These are phyloP conservation scores for Crucibulum laeve DNA, from an alignment of 768 basidiomycete genomes.

Conservation along the genomic window DNA sequence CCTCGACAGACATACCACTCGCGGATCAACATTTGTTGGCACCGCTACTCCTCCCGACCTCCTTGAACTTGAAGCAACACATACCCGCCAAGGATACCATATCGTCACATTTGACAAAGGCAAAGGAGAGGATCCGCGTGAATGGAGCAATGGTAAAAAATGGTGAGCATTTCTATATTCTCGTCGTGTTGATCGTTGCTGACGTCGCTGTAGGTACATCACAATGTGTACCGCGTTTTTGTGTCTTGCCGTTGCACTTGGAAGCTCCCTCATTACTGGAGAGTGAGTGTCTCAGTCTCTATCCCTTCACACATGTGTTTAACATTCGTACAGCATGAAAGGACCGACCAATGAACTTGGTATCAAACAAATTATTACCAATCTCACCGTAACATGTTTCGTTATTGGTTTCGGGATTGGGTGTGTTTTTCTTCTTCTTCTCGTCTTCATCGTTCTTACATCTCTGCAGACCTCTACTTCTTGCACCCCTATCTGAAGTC, in stretches of 20 bases:
- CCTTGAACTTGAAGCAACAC: conserved; percentile 11
- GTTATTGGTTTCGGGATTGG: conserved; percentile 39
- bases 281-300: conserved; percentile 22
- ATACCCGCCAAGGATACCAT: conserved; percentile 16
- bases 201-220: conserved; percentile 22
- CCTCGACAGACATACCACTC: neutral
- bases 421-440: conserved; percentile 14
- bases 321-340: conserved; percentile 18
- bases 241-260: conserved; percentile 31
- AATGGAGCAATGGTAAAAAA: conserved; percentile 27
- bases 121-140: conserved; percentile 29
- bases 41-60: neutral
- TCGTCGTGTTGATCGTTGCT: neutral
- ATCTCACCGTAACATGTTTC: conserved; percentile 38
- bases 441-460: conserved; percentile 11
- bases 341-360: conserved; percentile 26
- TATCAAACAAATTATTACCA: conserved; percentile 30
- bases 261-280: conserved; percentile 36
- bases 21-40: neutral
- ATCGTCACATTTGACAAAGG: conserved; percentile 20
- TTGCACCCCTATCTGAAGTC: conserved; percentile 34
- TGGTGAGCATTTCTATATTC: conserved; percentile 19
- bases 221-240: conserved; percentile 29
- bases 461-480: conserved; percentile 31
- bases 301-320: neutral